A percentile compares a stretch with the other conserved stretches of the same genome.
Evolutionary conservation across 192 early-diverging fungal species (phyloP).

Genomic region (Backusella sp.): DNA sequence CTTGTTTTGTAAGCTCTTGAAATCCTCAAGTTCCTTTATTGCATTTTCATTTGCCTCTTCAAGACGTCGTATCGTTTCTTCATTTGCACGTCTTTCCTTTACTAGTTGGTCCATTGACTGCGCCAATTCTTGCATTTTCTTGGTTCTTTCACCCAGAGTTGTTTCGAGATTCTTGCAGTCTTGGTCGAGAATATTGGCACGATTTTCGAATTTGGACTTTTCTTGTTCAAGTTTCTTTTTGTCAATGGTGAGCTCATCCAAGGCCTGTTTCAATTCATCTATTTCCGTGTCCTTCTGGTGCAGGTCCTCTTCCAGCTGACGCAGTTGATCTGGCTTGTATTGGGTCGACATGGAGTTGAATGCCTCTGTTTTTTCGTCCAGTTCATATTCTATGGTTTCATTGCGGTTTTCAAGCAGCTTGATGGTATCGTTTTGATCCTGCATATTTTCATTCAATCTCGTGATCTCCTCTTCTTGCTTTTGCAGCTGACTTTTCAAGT

Average conservation of each 20-base stretch:
- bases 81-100: not conserved
- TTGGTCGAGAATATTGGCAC: not conserved
- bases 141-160: not conserved
- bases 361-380: not conserved
- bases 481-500: not conserved
- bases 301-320: not conserved
- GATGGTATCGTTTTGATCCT: not conserved
- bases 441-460: not conserved
- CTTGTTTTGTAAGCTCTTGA: not conserved
- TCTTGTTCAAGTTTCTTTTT: not conserved
- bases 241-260: not conserved
- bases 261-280: not conserved
- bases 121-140: not conserved
- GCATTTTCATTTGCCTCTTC: not conserved
- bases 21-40: not conserved
- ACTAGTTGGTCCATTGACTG: not conserved
- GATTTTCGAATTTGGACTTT: not conserved
- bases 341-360: not conserved
- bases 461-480: not conserved
- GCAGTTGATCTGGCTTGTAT: not conserved
- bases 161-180: not conserved
- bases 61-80: not conserved
- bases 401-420: not conserved
- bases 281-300: not conserved
- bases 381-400: not conserved